Percentiles rank a stretch among this genome's conserved stretches.
These are phyloP conservation scores for Penicillium verhagenii DNA, from an alignment of 495 filamentous ascomycete species.

Conservation along the genomic window DNA sequence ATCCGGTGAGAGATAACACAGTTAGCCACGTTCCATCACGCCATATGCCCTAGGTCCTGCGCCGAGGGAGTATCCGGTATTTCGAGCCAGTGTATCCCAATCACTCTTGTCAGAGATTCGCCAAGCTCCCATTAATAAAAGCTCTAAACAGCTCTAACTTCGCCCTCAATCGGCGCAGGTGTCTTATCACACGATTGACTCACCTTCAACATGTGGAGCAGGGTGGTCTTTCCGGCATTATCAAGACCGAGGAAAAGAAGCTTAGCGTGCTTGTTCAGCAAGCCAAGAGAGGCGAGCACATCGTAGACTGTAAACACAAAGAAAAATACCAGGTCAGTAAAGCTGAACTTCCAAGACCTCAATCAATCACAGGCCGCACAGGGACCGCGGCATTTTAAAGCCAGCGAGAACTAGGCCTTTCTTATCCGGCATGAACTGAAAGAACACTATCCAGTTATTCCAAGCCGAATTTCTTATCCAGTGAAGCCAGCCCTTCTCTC, in stretches of 20 bases:
- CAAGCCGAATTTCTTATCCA: background rate
- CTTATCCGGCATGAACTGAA: background rate
- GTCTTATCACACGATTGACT: constrained; percentile 22
- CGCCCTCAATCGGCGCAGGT: background rate
- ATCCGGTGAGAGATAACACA: background rate
- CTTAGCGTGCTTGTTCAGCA: constrained; percentile 96
- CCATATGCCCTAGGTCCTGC: background rate
- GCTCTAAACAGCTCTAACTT: background rate
- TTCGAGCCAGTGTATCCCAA: background rate
- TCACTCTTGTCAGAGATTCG: background rate
- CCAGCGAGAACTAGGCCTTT: background rate
- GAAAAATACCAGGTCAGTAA: constrained; percentile 14
- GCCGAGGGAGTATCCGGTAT: background rate
- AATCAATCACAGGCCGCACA: constrained; percentile 21
- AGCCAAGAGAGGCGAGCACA: constrained; percentile 82
- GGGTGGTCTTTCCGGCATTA: constrained; percentile 96
- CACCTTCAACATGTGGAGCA: constrained; percentile 91
- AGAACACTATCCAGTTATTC: background rate
- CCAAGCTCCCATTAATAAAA: background rate
- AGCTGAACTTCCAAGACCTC: background rate
- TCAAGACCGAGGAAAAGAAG: constrained; percentile 92
- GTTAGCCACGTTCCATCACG: constrained; percentile 9
- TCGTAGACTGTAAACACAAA: constrained; percentile 72
- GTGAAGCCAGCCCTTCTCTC: background rate
- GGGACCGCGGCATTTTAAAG: constrained; percentile 11